phyloP scores from a whole-genome alignment of 371 early-diverging fungal species.

The Mucor mucedo region DNA sequence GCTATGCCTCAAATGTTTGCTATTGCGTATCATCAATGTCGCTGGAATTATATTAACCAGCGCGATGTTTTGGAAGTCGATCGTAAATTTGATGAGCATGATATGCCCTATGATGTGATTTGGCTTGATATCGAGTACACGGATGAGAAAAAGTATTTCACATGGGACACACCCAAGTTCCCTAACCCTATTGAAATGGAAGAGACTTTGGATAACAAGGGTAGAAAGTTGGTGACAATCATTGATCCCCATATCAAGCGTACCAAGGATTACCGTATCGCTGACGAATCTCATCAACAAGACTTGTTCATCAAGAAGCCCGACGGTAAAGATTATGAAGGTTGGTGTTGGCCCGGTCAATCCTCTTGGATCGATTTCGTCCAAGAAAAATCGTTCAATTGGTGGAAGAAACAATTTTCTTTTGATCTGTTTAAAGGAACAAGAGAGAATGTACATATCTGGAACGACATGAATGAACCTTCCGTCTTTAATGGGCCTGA shows the following conservation, averaged over 20 bases:
- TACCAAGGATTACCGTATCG: conserved; percentile 75
- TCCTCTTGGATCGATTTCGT: conserved; percentile 90
- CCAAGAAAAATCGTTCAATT: conserved; percentile 77
- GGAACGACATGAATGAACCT: conserved; percentile 97
- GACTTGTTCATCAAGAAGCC: conserved; percentile 82
- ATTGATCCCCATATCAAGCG: conserved; percentile 97
- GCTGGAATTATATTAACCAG: conserved; percentile 93
- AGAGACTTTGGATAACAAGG: conserved; percentile 67
- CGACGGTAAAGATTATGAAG: conserved; percentile 77
- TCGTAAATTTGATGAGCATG: conserved; percentile 78
- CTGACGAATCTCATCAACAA: conserved; percentile 75
- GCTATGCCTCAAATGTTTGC: conserved; percentile 90
- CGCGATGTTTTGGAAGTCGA: conserved; percentile 84
- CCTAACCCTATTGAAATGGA: conserved; percentile 91
- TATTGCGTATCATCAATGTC: conserved; percentile 92
- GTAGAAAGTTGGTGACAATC: conserved; percentile 93
- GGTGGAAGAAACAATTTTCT: conserved; percentile 80
- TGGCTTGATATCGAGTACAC: conserved; percentile 97
- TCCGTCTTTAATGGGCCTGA: conserved; percentile 92
- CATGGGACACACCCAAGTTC: conserved; percentile 90
- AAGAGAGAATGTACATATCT: conserved; percentile 76
- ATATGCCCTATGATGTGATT: conserved; percentile 92
- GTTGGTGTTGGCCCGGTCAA: conserved; percentile 94
- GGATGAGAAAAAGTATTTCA: conserved; percentile 89
- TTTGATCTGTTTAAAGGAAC: conserved; percentile 78